phyloP scores from a whole-genome alignment of 169 alveolate species.

The Ichthyophthirius multifiliis region DNA sequence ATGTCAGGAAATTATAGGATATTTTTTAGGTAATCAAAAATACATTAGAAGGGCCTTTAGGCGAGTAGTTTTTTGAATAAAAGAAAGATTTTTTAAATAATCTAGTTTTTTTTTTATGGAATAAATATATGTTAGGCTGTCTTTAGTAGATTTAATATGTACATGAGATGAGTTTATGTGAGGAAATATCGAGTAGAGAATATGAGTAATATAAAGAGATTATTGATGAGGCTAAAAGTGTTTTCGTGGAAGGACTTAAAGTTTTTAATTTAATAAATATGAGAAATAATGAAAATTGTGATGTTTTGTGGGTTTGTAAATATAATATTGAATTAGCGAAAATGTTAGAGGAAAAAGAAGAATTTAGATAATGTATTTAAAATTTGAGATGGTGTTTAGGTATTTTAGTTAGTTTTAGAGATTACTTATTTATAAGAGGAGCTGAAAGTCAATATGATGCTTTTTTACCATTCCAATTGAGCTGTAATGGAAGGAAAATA shows the following conservation, averaged over 20 bases:
- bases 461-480: constrained; percentile 39
- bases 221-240: constrained; percentile 17
- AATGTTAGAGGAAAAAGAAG: constrained; percentile 56
- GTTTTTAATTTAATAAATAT: constrained; percentile 42
- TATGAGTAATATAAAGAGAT: constrained; percentile 31
- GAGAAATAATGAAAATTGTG: constrained; percentile 38
- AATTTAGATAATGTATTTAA: constrained; percentile 41
- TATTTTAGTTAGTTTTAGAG: constrained; percentile 44
- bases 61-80: constrained; percentile 39
- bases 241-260: constrained; percentile 41
- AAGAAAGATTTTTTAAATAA: constrained; percentile 53
- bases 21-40: constrained; percentile 44
- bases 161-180: constrained; percentile 40
- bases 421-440: constrained; percentile 37
- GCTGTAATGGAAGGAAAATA: constrained; percentile 45
- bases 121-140: constrained; percentile 39
- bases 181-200: constrained; percentile 43
- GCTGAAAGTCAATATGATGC: constrained; percentile 46
- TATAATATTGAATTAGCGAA: constrained; percentile 48
- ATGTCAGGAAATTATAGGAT: constrained; percentile 37
- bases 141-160: constrained; percentile 38
- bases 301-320: constrained; percentile 45
- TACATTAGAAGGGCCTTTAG: constrained; percentile 56
- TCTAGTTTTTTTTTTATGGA: constrained; percentile 34
- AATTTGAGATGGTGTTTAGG: constrained; percentile 46